Evolutionary conservation across 2,329 filamentous ascomycete species (phyloP).

Genomic region (Botryotinia narcissicola): DNA sequence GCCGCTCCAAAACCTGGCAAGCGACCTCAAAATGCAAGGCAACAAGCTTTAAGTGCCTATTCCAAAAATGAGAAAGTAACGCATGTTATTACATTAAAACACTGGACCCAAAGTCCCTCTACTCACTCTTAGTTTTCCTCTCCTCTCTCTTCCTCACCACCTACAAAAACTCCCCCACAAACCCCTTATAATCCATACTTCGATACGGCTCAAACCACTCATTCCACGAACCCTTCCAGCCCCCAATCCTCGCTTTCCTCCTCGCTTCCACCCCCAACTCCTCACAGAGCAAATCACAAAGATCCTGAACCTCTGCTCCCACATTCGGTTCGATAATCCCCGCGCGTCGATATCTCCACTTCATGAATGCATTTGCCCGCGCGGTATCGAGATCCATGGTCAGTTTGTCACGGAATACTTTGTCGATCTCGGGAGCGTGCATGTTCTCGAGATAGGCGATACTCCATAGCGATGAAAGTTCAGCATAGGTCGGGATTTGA

Average conservation of each 20-base stretch:
- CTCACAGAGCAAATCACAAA: constrained; percentile 17
- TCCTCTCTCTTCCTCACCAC: constrained; percentile 1
- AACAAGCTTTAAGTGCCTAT: neutral
- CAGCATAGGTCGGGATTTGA: constrained; percentile 20
- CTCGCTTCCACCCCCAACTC: constrained; percentile 15
- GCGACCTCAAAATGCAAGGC: neutral
- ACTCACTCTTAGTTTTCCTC: neutral
- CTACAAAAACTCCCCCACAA: constrained; percentile 21
- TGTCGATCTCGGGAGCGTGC: constrained; percentile 9
- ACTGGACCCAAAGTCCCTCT: neutral
- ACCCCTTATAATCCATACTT: constrained; percentile 20
- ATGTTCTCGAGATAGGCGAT: constrained; percentile 21
- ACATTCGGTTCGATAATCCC: constrained; percentile 18
- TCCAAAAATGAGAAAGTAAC: neutral
- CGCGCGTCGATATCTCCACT: constrained; percentile 10
- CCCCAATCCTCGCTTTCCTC: constrained; percentile 13
- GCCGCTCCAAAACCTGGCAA: neutral
- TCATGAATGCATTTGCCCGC: constrained; percentile 13
- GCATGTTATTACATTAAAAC: too few relatives aligned
- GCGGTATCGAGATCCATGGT: constrained; percentile 14
- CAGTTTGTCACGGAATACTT: neutral
- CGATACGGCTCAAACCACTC: constrained; percentile 24
- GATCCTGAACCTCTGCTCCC: constrained; percentile 21
- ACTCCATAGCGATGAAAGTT: constrained; percentile 20
- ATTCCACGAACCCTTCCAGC: constrained; percentile 13